A percentile compares a stretch with the other conserved stretches of the same genome.
These are phyloP conservation scores for Nicotiana sylvestris DNA, from an alignment of 257 asterid genomes.

Conservation along the genomic window DNA sequence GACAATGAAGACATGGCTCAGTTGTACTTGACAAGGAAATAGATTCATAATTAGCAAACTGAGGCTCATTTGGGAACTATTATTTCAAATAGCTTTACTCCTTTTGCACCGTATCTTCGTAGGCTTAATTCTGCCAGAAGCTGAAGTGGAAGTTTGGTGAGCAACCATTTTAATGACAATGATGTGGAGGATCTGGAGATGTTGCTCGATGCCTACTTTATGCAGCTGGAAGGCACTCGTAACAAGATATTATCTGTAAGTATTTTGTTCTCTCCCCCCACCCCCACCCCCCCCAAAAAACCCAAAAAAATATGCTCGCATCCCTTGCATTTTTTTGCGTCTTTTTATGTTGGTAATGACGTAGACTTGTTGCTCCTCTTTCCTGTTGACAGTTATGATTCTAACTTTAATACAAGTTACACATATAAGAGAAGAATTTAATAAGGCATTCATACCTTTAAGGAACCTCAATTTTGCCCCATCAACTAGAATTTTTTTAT, in stretches of 20 bases:
- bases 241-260: slow-evolving; percentile 96
- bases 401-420: not conserved
- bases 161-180: slow-evolving; percentile 56
- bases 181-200: slow-evolving; percentile 97
- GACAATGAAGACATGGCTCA: slow-evolving; percentile 98
- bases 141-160: slow-evolving; percentile 68
- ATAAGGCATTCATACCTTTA: not conserved
- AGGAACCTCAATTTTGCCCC: not conserved
- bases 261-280: slow-evolving; percentile 3
- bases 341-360: not conserved
- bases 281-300: no score
- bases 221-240: slow-evolving; percentile 96
- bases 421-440: not conserved
- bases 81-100: slow-evolving; percentile 44
- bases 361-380: not conserved
- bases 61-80: slow-evolving; percentile 50
- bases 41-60: slow-evolving; percentile 73
- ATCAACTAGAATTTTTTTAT: not conserved
- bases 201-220: slow-evolving; percentile 98
- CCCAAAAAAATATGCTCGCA: no score
- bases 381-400: not conserved
- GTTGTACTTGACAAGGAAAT: slow-evolving; percentile 77
- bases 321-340: no score
- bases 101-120: slow-evolving; percentile 51
- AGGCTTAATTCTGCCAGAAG: slow-evolving; percentile 71